phyloP scores from a whole-genome alignment of 2,329 filamentous ascomycete species.

The Teratosphaeria pseudoeucalypti region DNA sequence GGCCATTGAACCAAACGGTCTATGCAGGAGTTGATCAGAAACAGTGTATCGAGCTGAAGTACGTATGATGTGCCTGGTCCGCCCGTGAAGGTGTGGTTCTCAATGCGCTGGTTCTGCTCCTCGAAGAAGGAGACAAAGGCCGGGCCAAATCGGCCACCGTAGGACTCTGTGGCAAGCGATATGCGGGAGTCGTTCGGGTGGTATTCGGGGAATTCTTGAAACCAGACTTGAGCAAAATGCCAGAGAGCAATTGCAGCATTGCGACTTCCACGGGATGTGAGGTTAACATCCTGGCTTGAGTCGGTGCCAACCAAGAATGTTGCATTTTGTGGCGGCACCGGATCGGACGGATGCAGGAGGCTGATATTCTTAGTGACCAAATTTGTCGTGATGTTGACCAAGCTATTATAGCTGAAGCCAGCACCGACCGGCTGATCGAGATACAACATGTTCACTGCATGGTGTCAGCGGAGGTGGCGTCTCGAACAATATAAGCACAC shows the following conservation, averaged over 20 bases:
- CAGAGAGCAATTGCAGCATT: constrained; percentile 47
- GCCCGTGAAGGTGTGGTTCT: background rate
- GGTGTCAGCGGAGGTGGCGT: background rate
- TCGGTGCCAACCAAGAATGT: constrained; percentile 46
- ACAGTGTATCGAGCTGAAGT: constrained; percentile 50
- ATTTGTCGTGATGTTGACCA: constrained; percentile 29
- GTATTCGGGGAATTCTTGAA: constrained; percentile 53
- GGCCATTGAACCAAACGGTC: constrained; percentile 51
- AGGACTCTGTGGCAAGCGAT: constrained; percentile 40
- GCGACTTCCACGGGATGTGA: constrained; percentile 40
- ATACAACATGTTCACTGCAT: constrained; percentile 28
- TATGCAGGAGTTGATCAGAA: constrained; percentile 61
- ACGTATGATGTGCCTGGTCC: constrained; percentile 13
- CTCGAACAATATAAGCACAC: background rate
- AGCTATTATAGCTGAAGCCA: constrained; percentile 54
- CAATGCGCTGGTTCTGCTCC: background rate
- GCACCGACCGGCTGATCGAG: constrained; percentile 33
- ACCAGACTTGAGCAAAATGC: constrained; percentile 53
- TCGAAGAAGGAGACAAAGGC: constrained; percentile 46
- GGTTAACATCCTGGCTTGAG: constrained; percentile 33
- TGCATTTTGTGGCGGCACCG: constrained; percentile 38
- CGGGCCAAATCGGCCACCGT: constrained; percentile 55
- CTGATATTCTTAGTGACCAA: constrained; percentile 12
- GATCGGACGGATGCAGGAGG: constrained; percentile 17
- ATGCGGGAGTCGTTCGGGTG: constrained; percentile 47